Evolutionary conservation across 345 rosid genomes (phyloP), one percentile per base, ranked within the genome.

Genomic region (Anacardium occidentale): DNA sequence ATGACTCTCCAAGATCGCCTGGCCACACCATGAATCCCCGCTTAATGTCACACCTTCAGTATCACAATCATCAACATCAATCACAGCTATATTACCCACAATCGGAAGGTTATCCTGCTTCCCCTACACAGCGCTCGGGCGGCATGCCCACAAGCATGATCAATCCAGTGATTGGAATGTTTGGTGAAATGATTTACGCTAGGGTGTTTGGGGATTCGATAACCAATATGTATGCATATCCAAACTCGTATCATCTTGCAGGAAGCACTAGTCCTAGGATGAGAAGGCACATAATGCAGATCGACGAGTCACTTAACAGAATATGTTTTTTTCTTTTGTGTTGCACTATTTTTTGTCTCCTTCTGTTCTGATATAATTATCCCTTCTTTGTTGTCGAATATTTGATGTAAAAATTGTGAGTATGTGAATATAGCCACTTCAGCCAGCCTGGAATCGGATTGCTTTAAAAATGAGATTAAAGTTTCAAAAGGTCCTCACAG

Each of bases 301-400:
- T 89, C 0, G 90, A 95, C 47, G 83, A 64, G 81, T 91, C 94
- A 0, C 89, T 95, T 13, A 77, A 86, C 86, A 83, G 98, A 77
- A 79, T 92, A 76, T 83, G 84, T 65, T 83, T 92, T 78, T 95
- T 95, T 83, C 85, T 86, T 34, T 66, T 87, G 37, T 95, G 98
- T 66, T 92, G 96, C 78, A 72, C 81, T 11, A 22, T 83, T 69
- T 50, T 90, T 22, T 92, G 98, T 68, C 89, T 95, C 58, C 80
- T 95, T 48, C 69, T 92, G 62, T 95, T 95, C 77, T 95, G 81
- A 87, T n/a, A 10, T 4, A 50, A 51, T 0, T 54, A 67, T 53
- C 64, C 26, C 22, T 53, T 48, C 45, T 24, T 25, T 47, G 21
- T 13, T n/a, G 14, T 14, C 55, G 47, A 54, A 20, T 48, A 0